Percentiles rank a stretch among this genome's conserved stretches.
Evolutionary conservation across 495 filamentous ascomycete genomes (phyloP).

Genomic region (Melanomma pulvis-pyrius): DNA sequence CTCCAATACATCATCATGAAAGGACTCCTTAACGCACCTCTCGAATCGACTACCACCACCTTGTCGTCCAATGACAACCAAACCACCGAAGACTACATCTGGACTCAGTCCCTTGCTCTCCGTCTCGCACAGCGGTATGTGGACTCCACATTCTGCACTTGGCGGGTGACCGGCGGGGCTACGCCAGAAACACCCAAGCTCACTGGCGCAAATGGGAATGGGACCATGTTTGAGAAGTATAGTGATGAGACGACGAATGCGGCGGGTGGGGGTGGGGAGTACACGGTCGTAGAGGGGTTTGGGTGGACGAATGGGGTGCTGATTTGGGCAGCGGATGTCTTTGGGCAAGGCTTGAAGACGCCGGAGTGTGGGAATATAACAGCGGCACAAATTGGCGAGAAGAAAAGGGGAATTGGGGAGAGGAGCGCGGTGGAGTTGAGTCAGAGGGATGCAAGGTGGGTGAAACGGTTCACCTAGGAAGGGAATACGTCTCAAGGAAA

Average conservation of each 20-base stretch:
- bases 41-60: neutral
- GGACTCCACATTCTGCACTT: conserved; percentile 42
- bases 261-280: conserved; percentile 39
- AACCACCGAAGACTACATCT: conserved; percentile 30
- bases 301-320: conserved; percentile 42
- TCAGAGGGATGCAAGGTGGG: conserved; percentile 34
- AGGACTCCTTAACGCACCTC: conserved; percentile 38
- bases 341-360: conserved; percentile 32
- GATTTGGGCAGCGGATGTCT: conserved; percentile 39
- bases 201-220: conserved; percentile 15
- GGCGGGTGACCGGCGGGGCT: conserved; percentile 38
- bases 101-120: conserved; percentile 34
- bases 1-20: conserved; percentile 38
- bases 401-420: conserved; percentile 13
- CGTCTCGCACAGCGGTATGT: conserved; percentile 40
- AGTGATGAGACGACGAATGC: conserved; percentile 31
- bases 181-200: conserved; percentile 26
- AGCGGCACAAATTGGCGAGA: conserved; percentile 15
- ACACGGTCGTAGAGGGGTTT: conserved; percentile 41
- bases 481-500: neutral
- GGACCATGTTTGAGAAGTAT: conserved; percentile 44
- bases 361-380: conserved; percentile 39
- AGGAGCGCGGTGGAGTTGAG: conserved; percentile 31
- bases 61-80: conserved; percentile 3
- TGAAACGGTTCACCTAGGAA: conserved; percentile 25